Evolutionary conservation across 768 basidiomycete genomes (phyloP).

Genomic region (Termitomyces sp.): DNA sequence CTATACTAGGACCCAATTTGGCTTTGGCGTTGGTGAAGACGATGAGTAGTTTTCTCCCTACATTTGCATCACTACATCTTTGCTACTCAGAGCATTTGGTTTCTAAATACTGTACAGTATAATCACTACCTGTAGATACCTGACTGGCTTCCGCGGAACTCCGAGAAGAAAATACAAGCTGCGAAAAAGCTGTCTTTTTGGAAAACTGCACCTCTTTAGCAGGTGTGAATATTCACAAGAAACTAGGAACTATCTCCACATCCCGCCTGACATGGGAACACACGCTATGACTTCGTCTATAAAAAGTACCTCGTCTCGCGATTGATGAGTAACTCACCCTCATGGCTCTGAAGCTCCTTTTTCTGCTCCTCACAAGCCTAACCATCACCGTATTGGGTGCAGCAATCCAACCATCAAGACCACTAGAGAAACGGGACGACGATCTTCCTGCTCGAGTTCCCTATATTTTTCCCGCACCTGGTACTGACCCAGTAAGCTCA

Average conservation of each 20-base stretch:
- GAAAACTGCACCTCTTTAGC: neutral
- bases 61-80: neutral
- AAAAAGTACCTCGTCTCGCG: neutral
- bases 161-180: neutral
- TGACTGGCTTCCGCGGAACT: neutral
- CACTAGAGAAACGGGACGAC: conserved; percentile 25
- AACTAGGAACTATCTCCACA: neutral
- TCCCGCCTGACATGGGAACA: neutral
- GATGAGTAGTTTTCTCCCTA: neutral
- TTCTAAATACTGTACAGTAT: neutral
- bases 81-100: neutral
- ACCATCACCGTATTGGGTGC: conserved; percentile 2
- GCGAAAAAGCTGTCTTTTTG: neutral
- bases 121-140: neutral
- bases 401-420: neutral
- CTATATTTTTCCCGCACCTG: conserved; percentile 35
- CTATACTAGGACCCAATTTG: conserved; percentile 28
- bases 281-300: neutral
- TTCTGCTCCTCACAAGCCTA: conserved; percentile 5
- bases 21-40: neutral
- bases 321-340: neutral
- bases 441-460: conserved; percentile 37
- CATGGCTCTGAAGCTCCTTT: neutral
- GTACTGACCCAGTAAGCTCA: conserved; percentile 21
- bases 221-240: neutral